phyloP scores from a whole-genome alignment of 176 grass and related monocot genomes.

The Musa itinerans region DNA sequence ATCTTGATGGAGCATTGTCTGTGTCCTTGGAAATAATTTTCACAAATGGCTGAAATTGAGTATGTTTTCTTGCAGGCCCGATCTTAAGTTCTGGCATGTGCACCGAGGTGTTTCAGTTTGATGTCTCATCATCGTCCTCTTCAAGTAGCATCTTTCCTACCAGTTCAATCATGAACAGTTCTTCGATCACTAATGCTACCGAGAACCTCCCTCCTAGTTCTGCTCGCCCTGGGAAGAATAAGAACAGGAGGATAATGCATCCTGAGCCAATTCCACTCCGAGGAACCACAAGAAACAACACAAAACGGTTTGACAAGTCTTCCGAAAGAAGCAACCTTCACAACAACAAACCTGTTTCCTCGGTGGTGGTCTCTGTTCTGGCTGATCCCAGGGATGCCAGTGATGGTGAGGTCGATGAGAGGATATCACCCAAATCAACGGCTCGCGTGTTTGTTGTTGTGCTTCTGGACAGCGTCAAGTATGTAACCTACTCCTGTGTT shows the following conservation, averaged over 20 bases:
- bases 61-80: conserved; percentile 45
- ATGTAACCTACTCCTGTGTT: conserved; percentile 92
- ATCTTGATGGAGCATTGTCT: neutral
- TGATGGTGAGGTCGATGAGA: conserved; percentile 57
- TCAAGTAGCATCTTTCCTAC: conserved; percentile 52
- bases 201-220: conserved; percentile 33
- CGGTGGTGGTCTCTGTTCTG: conserved; percentile 75
- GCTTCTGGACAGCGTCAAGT: conserved; percentile 84
- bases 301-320: conserved; percentile 40
- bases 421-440: conserved; percentile 50
- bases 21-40: neutral
- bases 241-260: conserved; percentile 78
- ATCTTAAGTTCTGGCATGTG: conserved; percentile 93
- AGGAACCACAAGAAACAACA: conserved; percentile 58
- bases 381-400: conserved; percentile 87
- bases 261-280: conserved; percentile 63
- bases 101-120: conserved; percentile 92
- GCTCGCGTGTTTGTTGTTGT: conserved; percentile 89
- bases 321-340: conserved; percentile 56
- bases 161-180: conserved; percentile 44
- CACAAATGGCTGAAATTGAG: conserved; percentile 18
- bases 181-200: conserved; percentile 41
- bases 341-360: conserved; percentile 58
- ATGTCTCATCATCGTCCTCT: conserved; percentile 40
- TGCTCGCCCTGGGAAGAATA: conserved; percentile 34